phyloP scores from a whole-genome alignment of 768 basidiomycete genomes.

The Naganishia randhawae region DNA sequence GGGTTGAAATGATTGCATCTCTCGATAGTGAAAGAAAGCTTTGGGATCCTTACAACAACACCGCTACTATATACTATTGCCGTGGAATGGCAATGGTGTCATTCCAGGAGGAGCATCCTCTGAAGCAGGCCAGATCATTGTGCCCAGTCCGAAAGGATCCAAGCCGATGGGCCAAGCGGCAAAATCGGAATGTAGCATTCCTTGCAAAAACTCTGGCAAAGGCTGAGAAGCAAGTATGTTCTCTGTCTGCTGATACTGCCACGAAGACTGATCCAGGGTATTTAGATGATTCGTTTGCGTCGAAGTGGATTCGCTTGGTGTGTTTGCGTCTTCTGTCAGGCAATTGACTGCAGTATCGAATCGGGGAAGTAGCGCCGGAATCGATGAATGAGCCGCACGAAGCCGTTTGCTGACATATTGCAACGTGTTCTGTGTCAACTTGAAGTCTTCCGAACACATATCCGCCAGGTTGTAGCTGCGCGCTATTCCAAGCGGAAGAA shows the following conservation, averaged over 20 bases:
- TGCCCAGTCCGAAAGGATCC: conserved; percentile 13
- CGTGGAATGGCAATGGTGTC: neutral
- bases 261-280: neutral
- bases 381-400: conserved; percentile 3
- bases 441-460: neutral
- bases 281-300: neutral
- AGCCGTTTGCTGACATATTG: conserved; percentile 11
- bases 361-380: neutral
- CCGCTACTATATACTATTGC: neutral
- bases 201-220: conserved; percentile 13
- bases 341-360: conserved; percentile 12
- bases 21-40: too few species aligned
- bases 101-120: neutral
- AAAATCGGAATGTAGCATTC: conserved; percentile 15
- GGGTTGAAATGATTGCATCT: too few species aligned
- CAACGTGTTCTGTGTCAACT: neutral
- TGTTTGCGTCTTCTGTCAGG: neutral
- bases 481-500: conserved; percentile 11
- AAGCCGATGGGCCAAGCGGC: conserved; percentile 6
- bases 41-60: too few species aligned
- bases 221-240: neutral
- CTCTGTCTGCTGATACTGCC: neutral
- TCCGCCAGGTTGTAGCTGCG: conserved; percentile 5
- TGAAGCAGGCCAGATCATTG: conserved; percentile 1
- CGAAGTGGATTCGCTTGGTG: neutral